Evolutionary conservation across 2,329 filamentous ascomycete species (phyloP).

Genomic region (Xylariales sp.): DNA sequence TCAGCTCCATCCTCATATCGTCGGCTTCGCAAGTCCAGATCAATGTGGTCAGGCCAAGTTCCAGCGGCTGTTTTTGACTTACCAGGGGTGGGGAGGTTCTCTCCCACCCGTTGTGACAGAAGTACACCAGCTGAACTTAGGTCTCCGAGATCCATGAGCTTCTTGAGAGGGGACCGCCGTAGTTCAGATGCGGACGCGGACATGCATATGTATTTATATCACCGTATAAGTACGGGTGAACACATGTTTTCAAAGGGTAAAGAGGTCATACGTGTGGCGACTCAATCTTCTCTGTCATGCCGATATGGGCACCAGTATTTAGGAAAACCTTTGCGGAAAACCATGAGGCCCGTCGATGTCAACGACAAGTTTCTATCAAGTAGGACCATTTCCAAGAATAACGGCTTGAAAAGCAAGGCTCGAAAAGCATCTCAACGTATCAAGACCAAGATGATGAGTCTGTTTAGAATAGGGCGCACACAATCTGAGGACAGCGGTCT

Average conservation of each 20-base stretch:
- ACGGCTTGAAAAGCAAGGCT: constrained; percentile 44
- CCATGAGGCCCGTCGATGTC: constrained; percentile 45
- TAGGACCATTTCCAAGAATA: constrained; percentile 19
- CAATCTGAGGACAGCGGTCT: constrained; percentile 30
- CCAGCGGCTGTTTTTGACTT: neutral
- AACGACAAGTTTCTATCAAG: constrained; percentile 29
- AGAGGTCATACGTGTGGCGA: constrained; percentile 18
- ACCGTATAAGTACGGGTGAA: constrained; percentile 2
- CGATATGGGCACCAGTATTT: constrained; percentile 29
- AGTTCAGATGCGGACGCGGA: no score
- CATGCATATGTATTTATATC: neutral
- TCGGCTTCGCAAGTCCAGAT: constrained; percentile 50
- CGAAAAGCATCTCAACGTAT: constrained; percentile 60
- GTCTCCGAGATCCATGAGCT: constrained; percentile 52
- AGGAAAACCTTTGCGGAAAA: constrained; percentile 32
- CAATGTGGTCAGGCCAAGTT: constrained; percentile 39
- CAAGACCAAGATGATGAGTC: constrained; percentile 55
- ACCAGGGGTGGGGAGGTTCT: constrained; percentile 23
- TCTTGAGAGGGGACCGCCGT: constrained; percentile 32
- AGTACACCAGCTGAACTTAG: constrained; percentile 29
- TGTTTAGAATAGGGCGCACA: constrained; percentile 43
- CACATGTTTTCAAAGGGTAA: constrained; percentile 2
- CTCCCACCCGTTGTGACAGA: no score
- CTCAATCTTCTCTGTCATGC: constrained; percentile 41
- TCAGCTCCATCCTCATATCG: constrained; percentile 45